Evolutionary conservation across 2,329 filamentous ascomycete species (phyloP).

Genomic region (Verticillium tricorpus): DNA sequence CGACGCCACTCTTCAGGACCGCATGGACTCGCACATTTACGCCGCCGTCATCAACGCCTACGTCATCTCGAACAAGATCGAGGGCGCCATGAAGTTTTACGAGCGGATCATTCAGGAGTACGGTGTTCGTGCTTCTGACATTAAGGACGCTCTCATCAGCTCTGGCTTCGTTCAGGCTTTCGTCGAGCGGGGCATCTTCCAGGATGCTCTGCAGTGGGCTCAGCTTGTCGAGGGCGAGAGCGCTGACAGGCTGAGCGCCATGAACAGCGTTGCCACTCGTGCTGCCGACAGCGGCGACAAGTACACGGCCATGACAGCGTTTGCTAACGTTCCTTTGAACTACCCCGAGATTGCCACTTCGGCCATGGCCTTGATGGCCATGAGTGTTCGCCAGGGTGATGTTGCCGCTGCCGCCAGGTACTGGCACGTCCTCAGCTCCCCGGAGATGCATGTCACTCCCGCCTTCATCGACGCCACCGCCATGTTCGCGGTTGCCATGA

Average conservation of each 20-base stretch:
- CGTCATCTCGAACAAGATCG: slow-evolving; percentile 71
- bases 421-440: slow-evolving; percentile 69
- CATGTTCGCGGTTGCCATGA: slow-evolving; percentile 86
- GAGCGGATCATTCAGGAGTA: slow-evolving; percentile 67
- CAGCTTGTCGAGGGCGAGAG: slow-evolving; percentile 56
- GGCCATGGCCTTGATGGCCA: slow-evolving; percentile 77
- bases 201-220: slow-evolving; percentile 71
- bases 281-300: slow-evolving; percentile 78
- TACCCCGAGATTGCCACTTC: slow-evolving; percentile 49
- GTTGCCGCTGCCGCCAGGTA: slow-evolving; percentile 72
- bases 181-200: slow-evolving; percentile 64
- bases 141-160: slow-evolving; percentile 68
- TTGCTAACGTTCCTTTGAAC: slow-evolving; percentile 50
- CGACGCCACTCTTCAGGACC: slow-evolving; percentile 60
- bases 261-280: slow-evolving; percentile 68
- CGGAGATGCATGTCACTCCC: slow-evolving; percentile 53
- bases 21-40: slow-evolving; percentile 81
- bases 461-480: slow-evolving; percentile 80
- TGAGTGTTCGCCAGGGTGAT: slow-evolving; percentile 79
- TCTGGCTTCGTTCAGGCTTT: slow-evolving; percentile 77
- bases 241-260: slow-evolving; percentile 47
- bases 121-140: slow-evolving; percentile 50
- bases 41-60: slow-evolving; percentile 90
- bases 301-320: slow-evolving; percentile 63
- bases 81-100: slow-evolving; percentile 82